Evolutionary conservation across 1,284 basidiomycete genomes (phyloP).

Genomic region (Malassezia psittaci): DNA sequence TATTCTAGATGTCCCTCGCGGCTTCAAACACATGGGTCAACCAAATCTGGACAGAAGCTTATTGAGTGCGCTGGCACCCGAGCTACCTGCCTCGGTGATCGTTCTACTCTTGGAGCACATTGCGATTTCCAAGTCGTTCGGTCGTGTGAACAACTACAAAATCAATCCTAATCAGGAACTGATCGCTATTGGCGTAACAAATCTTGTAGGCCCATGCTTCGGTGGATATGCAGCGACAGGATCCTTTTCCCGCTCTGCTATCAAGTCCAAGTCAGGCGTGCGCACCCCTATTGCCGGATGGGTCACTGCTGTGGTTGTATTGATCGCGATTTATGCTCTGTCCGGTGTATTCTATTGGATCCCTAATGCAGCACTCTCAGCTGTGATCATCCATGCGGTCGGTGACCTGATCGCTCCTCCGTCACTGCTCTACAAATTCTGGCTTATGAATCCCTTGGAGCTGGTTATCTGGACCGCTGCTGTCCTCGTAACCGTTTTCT

Average conservation of each 20-base stretch:
- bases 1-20: slow-evolving; percentile 59
- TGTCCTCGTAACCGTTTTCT: slow-evolving; percentile 64
- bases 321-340: slow-evolving; percentile 86
- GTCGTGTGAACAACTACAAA: slow-evolving; percentile 89
- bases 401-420: slow-evolving; percentile 83
- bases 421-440: slow-evolving; percentile 76
- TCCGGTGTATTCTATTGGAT: slow-evolving; percentile 49
- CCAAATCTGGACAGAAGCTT: slow-evolving; percentile 62
- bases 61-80: slow-evolving; percentile 60
- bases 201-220: slow-evolving; percentile 57
- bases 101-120: slow-evolving; percentile 93
- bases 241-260: slow-evolving; percentile 90
- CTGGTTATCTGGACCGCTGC: slow-evolving; percentile 80
- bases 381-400: slow-evolving; percentile 84
- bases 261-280: slow-evolving; percentile 92
- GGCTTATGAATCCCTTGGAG: slow-evolving; percentile 86
- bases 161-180: slow-evolving; percentile 96
- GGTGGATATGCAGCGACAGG: slow-evolving; percentile 92
- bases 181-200: slow-evolving; percentile 93
- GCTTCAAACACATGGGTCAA: slow-evolving; percentile 58
- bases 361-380: slow-evolving; percentile 60
- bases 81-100: slow-evolving; percentile 85
- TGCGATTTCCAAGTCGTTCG: slow-evolving; percentile 83
- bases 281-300: slow-evolving; percentile 86
- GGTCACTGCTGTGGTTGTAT: slow-evolving; percentile 73